Percentiles rank a stretch among this genome's conserved stretches.
Conservation (phyloP, 306 rosid genomes). For the Vicia sativa region DNA sequence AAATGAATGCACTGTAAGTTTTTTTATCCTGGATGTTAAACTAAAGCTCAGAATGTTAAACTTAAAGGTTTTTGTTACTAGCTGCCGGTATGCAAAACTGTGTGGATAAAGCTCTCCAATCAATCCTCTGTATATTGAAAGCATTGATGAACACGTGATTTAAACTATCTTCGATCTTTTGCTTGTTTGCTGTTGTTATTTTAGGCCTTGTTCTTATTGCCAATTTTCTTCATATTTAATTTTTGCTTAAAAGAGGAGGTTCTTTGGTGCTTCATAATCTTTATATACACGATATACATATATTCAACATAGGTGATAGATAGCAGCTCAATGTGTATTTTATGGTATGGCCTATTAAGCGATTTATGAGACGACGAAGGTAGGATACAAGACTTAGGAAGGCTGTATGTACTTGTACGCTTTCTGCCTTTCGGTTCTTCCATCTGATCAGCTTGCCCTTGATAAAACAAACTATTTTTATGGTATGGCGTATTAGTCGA, state of each 20-base stretch:
- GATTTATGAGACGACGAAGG: constrained; percentile 49
- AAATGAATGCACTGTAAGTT: constrained; percentile 31
- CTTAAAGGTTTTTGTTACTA: constrained; percentile 1
- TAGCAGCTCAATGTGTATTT: constrained; percentile 49
- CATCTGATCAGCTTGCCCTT: constrained; percentile 58
- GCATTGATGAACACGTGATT: constrained; percentile 10
- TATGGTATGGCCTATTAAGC: constrained; percentile 50
- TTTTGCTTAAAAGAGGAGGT: not conserved
- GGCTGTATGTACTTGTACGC: constrained; percentile 57
- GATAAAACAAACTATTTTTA: no score
- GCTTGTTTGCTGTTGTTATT: constrained; percentile 5
- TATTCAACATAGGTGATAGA: not conserved
- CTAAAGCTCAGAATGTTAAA: constrained; percentile 5
- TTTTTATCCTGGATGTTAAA: not conserved
- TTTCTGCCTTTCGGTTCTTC: constrained; percentile 60
- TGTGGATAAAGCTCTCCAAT: not conserved
- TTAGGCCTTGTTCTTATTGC: constrained; percentile 14
- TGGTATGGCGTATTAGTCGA: no score
- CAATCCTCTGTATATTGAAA: constrained; percentile 6
- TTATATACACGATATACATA: not conserved
- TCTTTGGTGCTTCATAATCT: no score
- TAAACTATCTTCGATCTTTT: constrained; percentile 4
- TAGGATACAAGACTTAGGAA: constrained; percentile 45
- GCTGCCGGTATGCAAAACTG: constrained; percentile 15
- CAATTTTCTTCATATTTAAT: constrained; percentile 13